These are phyloP conservation scores for Neodidymelliopsis sp. DNA, from an alignment of 2,329 filamentous ascomycete species.

Conservation along the genomic window DNA sequence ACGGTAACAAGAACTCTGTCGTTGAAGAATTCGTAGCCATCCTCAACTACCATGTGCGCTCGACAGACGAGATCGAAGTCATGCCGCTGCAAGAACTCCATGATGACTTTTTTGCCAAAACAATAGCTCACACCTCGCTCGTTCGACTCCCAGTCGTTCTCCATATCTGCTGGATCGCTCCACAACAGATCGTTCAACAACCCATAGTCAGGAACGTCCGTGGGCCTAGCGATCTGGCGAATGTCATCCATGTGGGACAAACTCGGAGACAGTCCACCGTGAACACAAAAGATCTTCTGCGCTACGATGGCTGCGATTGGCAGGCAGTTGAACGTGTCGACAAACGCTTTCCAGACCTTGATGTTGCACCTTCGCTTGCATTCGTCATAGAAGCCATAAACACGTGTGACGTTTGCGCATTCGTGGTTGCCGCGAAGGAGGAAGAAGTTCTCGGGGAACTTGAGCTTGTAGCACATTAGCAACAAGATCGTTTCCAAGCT, in stretches of 20 bases:
- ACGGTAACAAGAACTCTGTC: conserved; percentile 95
- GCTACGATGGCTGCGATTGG: conserved; percentile 97
- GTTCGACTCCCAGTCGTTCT: conserved; percentile 96
- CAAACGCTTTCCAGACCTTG: conserved; percentile 98
- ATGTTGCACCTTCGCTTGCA: conserved; percentile 96
- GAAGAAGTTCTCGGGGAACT: conserved; percentile 98
- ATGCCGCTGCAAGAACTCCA: conserved; percentile 90
- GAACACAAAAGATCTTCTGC: conserved; percentile 97
- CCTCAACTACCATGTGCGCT: conserved; percentile 98
- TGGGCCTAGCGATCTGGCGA: conserved; percentile 91
- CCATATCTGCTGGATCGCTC: conserved; percentile 98
- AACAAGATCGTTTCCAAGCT: conserved; percentile 93
- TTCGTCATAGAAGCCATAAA: conserved; percentile 98
- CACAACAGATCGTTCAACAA: conserved; percentile 93
- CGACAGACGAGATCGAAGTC: conserved; percentile 98
- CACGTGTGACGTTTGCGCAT: conserved; percentile 92
- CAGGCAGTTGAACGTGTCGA: conserved; percentile 94
- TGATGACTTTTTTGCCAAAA: conserved; percentile 97
- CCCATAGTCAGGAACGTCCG: conserved; percentile 96
- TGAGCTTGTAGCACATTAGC: conserved; percentile 94
- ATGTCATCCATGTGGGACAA: conserved; percentile 98
- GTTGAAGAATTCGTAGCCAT: conserved; percentile 98
- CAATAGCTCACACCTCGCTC: conserved; percentile 97
- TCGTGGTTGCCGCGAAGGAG: conserved; percentile 93
- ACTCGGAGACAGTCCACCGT: conserved; percentile 91